phyloP scores from a whole-genome alignment of 768 basidiomycete genomes.

The Tulasnella sp. region DNA sequence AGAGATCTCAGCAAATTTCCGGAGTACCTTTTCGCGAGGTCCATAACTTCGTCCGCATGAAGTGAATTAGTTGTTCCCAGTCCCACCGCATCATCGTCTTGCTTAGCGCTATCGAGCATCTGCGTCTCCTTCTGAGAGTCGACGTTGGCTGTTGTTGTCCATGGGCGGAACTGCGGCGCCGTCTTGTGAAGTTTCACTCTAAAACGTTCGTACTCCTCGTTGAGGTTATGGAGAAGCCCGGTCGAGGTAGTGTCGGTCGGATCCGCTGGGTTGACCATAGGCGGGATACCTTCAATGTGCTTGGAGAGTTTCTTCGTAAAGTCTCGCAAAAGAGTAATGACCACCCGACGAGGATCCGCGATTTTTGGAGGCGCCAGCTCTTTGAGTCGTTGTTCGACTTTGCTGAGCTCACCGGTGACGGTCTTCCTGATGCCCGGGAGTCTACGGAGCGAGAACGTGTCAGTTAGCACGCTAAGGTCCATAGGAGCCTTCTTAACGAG shows the following conservation, averaged over 20 bases:
- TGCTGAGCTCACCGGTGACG: background rate
- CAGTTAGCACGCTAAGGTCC: background rate
- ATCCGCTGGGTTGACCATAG: background rate
- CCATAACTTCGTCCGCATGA: slow-evolving; percentile 39
- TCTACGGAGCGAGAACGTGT: background rate
- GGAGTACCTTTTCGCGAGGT: slow-evolving; percentile 29
- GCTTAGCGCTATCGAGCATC: slow-evolving; percentile 35
- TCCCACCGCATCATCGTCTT: slow-evolving; percentile 44
- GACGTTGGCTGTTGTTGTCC: slow-evolving; percentile 40
- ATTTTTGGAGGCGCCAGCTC: slow-evolving; percentile 24
- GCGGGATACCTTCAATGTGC: slow-evolving; percentile 58
- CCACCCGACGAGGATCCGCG: no score
- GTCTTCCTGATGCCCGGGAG: slow-evolving; percentile 9
- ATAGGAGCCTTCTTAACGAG: no score
- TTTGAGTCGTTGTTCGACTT: slow-evolving; percentile 11
- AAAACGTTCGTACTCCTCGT: slow-evolving; percentile 55
- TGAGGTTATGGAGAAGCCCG: slow-evolving; percentile 58
- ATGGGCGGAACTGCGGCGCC: slow-evolving; percentile 63
- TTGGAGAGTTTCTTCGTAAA: slow-evolving; percentile 24
- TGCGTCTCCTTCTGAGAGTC: background rate
- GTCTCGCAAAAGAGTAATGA: slow-evolving; percentile 20
- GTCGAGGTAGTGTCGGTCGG: slow-evolving; percentile 40
- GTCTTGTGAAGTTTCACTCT: slow-evolving; percentile 54
- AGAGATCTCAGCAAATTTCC: background rate
- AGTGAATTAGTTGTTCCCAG: slow-evolving; percentile 48